These are phyloP conservation scores for Candida buenavistaensis DNA, from an alignment of 1,139 yeast genomes.

Conservation along the genomic window DNA sequence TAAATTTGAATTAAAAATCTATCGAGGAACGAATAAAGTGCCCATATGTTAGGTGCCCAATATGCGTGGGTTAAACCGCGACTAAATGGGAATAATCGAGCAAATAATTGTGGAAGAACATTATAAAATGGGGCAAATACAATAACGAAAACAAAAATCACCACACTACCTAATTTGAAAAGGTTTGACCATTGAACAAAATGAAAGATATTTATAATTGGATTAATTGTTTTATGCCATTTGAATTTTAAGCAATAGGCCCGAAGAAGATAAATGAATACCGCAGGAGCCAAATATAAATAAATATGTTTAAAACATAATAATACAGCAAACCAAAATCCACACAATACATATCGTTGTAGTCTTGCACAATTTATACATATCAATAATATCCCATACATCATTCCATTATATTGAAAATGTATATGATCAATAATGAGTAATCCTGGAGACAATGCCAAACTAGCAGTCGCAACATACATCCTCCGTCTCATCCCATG, in stretches of 20 bases:
- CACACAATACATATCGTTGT: constrained; percentile 60
- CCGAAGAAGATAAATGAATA: constrained; percentile 74
- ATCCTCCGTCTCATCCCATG: constrained; percentile 42
- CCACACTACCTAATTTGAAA: constrained; percentile 64
- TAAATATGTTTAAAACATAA: constrained; percentile 94
- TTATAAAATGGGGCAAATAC: constrained; percentile 84
- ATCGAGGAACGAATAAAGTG: constrained; percentile 84
- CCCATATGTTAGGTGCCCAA: constrained; percentile 99
- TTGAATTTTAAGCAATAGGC: constrained; percentile 60
- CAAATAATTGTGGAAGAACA: constrained; percentile 63
- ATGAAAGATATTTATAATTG: constrained; percentile 27
- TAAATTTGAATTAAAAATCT: constrained; percentile 60
- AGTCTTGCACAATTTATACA: constrained; percentile 72
- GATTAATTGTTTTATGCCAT: constrained; percentile 25
- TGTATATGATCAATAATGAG: constrained; percentile 89
- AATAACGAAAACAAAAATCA: constrained; percentile 56
- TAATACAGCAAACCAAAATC: constrained; percentile 69
- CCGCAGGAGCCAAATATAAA: constrained; percentile 92
- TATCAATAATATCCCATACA: constrained; percentile 79
- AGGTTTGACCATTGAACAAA: constrained; percentile 60
- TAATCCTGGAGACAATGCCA: constrained; percentile 86
- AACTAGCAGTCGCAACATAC: constrained; percentile 78
- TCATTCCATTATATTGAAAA: constrained; percentile 91
- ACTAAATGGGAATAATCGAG: constrained; percentile 86
- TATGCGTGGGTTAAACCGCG: constrained; percentile 97